These are phyloP conservation scores for Fusarium sp. DNA, from an alignment of 2,329 filamentous ascomycete genomes.

Conservation along the genomic window DNA sequence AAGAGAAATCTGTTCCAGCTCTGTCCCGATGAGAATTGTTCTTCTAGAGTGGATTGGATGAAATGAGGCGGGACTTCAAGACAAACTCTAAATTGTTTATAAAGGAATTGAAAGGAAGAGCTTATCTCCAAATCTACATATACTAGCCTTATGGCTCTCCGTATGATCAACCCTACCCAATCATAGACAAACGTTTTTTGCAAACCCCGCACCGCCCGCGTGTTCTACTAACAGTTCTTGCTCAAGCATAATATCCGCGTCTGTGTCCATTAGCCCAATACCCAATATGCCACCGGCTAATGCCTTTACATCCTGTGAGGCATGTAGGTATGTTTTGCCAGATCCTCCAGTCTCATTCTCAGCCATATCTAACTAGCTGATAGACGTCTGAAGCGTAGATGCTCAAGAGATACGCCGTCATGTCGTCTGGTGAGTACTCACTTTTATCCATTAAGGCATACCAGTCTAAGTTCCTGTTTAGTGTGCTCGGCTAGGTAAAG, in stretches of 20 bases:
- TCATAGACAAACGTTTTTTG: not conserved
- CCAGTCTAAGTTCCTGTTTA: not conserved
- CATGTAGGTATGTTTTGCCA: not conserved
- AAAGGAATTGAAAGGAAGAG: not conserved
- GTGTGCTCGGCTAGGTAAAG: not conserved
- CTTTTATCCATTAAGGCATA: accelerated
- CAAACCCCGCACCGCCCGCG: not conserved
- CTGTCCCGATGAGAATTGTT: not conserved
- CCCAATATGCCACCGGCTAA: not conserved
- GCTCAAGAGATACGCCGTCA: not conserved
- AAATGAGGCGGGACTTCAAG: not conserved
- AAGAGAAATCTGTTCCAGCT: not conserved
- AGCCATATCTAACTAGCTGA: not conserved
- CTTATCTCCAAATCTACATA: not conserved
- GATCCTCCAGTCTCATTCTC: too few relatives aligned
- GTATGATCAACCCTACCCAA: not conserved
- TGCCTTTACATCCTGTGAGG: not conserved
- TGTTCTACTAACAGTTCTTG: not conserved
- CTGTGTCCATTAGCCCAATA: not conserved
- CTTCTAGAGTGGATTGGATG: accelerated
- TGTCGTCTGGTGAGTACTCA: not conserved
- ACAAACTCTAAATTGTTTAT: not conserved
- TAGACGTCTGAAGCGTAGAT: not conserved
- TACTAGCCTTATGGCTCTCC: not conserved
- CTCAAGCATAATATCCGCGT: not conserved